Evolutionary conservation across 768 basidiomycete species (phyloP).

Genomic region (Porphyrellus cyaneotinctus): DNA sequence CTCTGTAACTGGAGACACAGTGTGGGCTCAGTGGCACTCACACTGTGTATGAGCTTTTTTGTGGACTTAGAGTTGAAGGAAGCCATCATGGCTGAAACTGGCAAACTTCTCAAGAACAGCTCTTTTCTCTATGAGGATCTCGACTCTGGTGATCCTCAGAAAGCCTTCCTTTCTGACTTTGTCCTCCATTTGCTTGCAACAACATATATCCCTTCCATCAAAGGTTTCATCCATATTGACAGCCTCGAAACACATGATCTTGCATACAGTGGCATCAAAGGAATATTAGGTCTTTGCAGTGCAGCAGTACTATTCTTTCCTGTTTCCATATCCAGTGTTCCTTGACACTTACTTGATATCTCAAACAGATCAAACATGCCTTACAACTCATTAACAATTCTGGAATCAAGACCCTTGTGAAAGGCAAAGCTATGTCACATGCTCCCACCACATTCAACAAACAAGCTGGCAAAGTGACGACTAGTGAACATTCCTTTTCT

Average conservation of each 20-base stretch:
- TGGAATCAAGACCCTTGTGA: background rate
- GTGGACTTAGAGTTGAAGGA: background rate
- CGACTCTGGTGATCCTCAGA: background rate
- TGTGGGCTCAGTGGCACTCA: background rate
- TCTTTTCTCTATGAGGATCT: background rate
- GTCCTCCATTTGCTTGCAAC: background rate
- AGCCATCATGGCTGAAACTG: rapidly evolving
- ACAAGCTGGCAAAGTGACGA: background rate
- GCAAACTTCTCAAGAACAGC: background rate
- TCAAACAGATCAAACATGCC: background rate
- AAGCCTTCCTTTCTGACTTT: background rate
- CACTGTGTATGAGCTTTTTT: background rate
- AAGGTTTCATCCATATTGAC: background rate
- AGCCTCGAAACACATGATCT: background rate
- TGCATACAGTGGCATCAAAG: background rate
- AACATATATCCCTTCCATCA: background rate
- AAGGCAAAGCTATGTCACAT: background rate
- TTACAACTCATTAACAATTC: background rate
- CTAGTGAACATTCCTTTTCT: background rate
- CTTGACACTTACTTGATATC: background rate
- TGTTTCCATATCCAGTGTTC: background rate
- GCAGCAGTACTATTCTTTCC: background rate
- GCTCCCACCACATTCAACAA: background rate
- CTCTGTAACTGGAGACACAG: background rate
- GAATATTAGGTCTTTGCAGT: background rate